These are phyloP conservation scores for Grigorovia yakushimaensis DNA, from an alignment of 805 yeast species.

Conservation along the genomic window DNA sequence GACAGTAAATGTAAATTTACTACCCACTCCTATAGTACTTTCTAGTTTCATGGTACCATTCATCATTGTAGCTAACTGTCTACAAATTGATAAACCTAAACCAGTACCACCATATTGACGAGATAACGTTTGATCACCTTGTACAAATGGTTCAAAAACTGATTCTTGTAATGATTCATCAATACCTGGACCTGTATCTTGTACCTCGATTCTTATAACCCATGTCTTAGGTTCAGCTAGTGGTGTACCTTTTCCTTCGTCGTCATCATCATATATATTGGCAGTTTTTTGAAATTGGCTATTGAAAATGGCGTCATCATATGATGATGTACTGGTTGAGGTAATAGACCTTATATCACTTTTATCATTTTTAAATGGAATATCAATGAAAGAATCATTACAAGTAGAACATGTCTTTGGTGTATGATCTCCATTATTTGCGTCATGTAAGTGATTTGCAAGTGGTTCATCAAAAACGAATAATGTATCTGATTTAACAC, in stretches of 20 bases:
- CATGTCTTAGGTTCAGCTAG: constrained; percentile 25
- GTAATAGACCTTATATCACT: constrained; percentile 7
- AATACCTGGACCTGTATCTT: constrained; percentile 93
- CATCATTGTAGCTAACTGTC: constrained; percentile 87
- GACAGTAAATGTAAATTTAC: constrained; percentile 71
- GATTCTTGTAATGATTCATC: constrained; percentile 70
- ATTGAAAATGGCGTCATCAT: constrained; percentile 35
- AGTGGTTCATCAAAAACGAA: constrained; percentile 2
- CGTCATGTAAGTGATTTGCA: constrained; percentile 2
- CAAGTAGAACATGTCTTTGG: background rate
- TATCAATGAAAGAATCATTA: background rate
- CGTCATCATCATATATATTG: constrained; percentile 16
- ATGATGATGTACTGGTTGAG: constrained; percentile 28
- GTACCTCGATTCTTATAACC: constrained; percentile 50
- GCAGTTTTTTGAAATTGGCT: constrained; percentile 32
- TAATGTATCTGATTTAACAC: constrained; percentile 28
- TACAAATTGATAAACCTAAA: constrained; percentile 78
- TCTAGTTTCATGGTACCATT: constrained; percentile 69
- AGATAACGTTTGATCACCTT: constrained; percentile 90
- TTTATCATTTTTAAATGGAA: background rate
- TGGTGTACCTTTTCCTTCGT: constrained; percentile 16
- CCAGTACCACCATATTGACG: constrained; percentile 96
- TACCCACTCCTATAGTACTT: constrained; percentile 72
- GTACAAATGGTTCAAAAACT: constrained; percentile 93
- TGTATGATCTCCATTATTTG: background rate